Evolutionary conservation across 208 protist genomes (phyloP).

Genomic region (Trypanosoma congolense): DNA sequence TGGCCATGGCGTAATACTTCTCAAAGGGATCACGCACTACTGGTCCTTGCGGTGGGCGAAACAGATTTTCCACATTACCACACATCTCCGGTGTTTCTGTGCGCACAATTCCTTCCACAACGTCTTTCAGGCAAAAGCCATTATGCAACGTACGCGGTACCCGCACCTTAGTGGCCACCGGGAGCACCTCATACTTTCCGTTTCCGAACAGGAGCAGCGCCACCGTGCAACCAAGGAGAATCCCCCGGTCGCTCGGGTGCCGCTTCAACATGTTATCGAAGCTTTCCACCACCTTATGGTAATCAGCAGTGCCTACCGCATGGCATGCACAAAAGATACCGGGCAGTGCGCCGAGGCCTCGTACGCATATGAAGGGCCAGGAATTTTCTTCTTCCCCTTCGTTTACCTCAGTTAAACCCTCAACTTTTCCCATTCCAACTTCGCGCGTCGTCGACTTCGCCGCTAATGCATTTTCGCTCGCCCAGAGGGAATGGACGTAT

Average conservation of each 20-base stretch:
- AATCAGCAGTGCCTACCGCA: conserved; percentile 65
- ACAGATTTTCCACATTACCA: conserved; percentile 44
- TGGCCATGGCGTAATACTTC: conserved; percentile 77
- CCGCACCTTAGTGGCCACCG: conserved; percentile 43
- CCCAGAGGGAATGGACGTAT: conserved; percentile 52
- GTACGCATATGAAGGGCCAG: conserved; percentile 87
- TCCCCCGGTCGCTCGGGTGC: conserved; percentile 83
- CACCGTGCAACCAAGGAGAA: conserved; percentile 85
- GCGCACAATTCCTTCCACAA: conserved; percentile 43
- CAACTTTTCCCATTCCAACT: too few relatives aligned
- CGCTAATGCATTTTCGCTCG: conserved; percentile 10
- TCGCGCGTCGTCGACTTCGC: neutral
- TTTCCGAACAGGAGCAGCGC: conserved; percentile 68
- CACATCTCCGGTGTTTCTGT: conserved; percentile 16
- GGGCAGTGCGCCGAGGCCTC: conserved; percentile 69
- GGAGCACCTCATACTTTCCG: conserved; percentile 62
- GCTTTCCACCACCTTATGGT: conserved; percentile 65
- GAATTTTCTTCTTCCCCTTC: conserved; percentile 3
- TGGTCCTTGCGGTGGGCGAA: conserved; percentile 49
- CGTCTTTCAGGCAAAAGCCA: conserved; percentile 60
- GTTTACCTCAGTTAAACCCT: too few relatives aligned
- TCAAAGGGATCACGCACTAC: conserved; percentile 77
- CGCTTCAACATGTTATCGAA: conserved; percentile 83
- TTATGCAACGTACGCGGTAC: conserved; percentile 19
- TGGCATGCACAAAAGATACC: conserved; percentile 86